Evolutionary conservation across 2,329 filamentous ascomycete genomes (phyloP).

Genomic region (Paraconiothyrium brasiliense): DNA sequence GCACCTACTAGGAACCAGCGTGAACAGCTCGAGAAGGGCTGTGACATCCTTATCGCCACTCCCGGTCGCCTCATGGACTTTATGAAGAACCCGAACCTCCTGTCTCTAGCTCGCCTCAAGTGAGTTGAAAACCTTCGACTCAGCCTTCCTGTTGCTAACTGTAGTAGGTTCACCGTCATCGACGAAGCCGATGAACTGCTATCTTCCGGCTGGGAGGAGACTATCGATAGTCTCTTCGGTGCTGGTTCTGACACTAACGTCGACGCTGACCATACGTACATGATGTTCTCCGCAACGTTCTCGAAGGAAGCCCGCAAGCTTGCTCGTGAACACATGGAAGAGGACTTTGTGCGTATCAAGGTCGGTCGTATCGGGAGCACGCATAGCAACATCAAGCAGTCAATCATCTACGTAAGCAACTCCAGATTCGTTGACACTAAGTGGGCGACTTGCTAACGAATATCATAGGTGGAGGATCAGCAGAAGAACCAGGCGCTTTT

Average conservation of each 20-base stretch:
- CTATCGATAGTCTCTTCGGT: slow-evolving; percentile 78
- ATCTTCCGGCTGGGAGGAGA: slow-evolving; percentile 77
- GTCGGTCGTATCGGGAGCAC: slow-evolving; percentile 88
- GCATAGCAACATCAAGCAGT: slow-evolving; percentile 83
- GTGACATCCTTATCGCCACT: slow-evolving; percentile 87
- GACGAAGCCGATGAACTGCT: slow-evolving; percentile 98
- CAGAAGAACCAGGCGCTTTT: slow-evolving; percentile 76
- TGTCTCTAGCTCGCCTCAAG: slow-evolving; percentile 79
- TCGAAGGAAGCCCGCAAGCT: slow-evolving; percentile 80
- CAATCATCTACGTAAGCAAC: slow-evolving; percentile 67
- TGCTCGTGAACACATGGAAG: slow-evolving; percentile 77
- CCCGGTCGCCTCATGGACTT: slow-evolving; percentile 88
- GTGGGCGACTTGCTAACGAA: not conserved
- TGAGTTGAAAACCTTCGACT: slow-evolving; percentile 57
- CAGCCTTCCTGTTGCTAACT: not conserved
- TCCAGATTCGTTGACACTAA: too few relatives aligned
- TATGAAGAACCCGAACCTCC: slow-evolving; percentile 73
- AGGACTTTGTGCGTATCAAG: slow-evolving; percentile 79
- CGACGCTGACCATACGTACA: slow-evolving; percentile 72
- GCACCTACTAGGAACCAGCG: slow-evolving; percentile 75
- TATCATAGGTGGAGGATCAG: slow-evolving; percentile 57
- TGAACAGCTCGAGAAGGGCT: slow-evolving; percentile 79
- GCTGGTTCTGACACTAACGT: slow-evolving; percentile 83
- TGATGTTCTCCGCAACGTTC: slow-evolving; percentile 97
- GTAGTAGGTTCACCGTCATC: slow-evolving; percentile 71